phyloP scores from a whole-genome alignment of 331 rosid genomes.

The Pyrus hybrid region DNA sequence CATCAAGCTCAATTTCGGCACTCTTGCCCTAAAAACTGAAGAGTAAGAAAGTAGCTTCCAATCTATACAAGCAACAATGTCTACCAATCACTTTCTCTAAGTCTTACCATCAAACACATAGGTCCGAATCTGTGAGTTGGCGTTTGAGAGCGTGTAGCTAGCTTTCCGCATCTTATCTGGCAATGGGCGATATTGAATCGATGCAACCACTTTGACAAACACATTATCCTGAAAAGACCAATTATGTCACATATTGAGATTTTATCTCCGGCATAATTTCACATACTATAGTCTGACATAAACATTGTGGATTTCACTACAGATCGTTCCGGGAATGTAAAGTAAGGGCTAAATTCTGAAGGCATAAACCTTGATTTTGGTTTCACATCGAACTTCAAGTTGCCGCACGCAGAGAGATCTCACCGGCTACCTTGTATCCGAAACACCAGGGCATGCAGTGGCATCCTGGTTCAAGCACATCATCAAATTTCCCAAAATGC shows the following conservation, averaged over 20 bases:
- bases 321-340: neutral
- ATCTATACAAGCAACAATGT: neutral
- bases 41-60: constrained; percentile 8
- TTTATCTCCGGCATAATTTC: neutral
- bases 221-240: constrained; percentile 48
- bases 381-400: constrained; percentile 65
- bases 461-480: constrained; percentile 67
- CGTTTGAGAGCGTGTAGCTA: constrained; percentile 66
- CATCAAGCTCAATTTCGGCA: constrained; percentile 67
- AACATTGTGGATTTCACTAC: neutral
- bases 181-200: constrained; percentile 62
- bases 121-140: constrained; percentile 67
- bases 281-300: neutral
- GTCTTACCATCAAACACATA: constrained; percentile 65
- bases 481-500: constrained; percentile 51
- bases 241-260: neutral
- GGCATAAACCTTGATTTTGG: constrained; percentile 60
- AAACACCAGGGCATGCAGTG: constrained; percentile 80
- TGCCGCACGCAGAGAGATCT: constrained; percentile 64
- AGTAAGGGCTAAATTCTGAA: neutral
- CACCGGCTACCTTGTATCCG: constrained; percentile 55
- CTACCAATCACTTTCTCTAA: constrained; percentile 5
- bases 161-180: constrained; percentile 69
- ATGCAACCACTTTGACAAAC: constrained; percentile 65
- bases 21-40: constrained; percentile 69